Conservation (phyloP, 805 yeast species). For the Saccharomycopsis schoenii region DNA sequence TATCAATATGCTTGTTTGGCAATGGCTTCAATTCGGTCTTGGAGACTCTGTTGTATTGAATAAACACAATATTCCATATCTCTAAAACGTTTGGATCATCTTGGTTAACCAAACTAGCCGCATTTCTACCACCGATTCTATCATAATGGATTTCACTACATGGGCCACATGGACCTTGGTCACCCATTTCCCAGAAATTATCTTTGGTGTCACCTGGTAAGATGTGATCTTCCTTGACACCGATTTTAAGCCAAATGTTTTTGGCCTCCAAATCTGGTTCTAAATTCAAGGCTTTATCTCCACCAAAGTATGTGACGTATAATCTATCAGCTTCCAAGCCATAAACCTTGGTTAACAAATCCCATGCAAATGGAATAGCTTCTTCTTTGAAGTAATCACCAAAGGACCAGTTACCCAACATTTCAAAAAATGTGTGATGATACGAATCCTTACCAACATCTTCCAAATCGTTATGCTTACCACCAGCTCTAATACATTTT, state of each 20-base stretch:
- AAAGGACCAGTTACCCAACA: slow-evolving; percentile 99
- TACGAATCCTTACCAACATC: slow-evolving; percentile 97
- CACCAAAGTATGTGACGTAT: slow-evolving; percentile 95
- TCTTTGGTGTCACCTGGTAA: slow-evolving; percentile 85
- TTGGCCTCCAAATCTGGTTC: slow-evolving; percentile 93
- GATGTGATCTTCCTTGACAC: slow-evolving; percentile 87
- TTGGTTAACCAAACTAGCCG: slow-evolving; percentile 78
- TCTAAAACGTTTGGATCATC: slow-evolving; percentile 98
- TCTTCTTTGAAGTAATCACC: slow-evolving; percentile 97
- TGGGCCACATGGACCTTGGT: slow-evolving; percentile 99
- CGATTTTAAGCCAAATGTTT: slow-evolving; percentile 73
- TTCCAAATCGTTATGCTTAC: slow-evolving; percentile 95
- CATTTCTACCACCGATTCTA: slow-evolving; percentile 97
- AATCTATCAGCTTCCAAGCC: slow-evolving; percentile 71
- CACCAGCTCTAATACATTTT: slow-evolving; percentile 99
- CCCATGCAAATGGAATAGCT: slow-evolving; percentile 87
- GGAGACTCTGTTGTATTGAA: slow-evolving; percentile 92
- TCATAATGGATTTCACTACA: slow-evolving; percentile 97
- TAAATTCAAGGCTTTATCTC: slow-evolving; percentile 72
- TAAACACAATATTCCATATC: slow-evolving; percentile 96
- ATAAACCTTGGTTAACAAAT: slow-evolving; percentile 74
- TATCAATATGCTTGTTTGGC: slow-evolving; percentile 94
- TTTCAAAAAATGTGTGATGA: slow-evolving; percentile 97
- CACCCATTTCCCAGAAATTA: slow-evolving; percentile 99
- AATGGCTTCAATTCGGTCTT: slow-evolving; percentile 69